Evolutionary conservation across 176 grass and related monocot genomes (phyloP).

Genomic region (Carex myosuroides): DNA sequence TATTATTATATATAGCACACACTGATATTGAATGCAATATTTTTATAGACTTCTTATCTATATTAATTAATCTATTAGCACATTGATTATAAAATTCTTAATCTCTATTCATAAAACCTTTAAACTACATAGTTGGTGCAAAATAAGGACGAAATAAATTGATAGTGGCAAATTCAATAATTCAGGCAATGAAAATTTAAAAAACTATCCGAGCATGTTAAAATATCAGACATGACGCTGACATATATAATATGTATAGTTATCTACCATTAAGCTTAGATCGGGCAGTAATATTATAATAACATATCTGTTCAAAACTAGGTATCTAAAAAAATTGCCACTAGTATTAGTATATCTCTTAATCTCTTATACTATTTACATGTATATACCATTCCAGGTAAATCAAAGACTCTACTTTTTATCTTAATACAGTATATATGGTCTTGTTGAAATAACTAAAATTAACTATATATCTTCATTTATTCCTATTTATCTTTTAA

Average conservation of each 20-base stretch:
- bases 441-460: neutral
- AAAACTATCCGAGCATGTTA: neutral
- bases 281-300: neutral
- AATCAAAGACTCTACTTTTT: neutral
- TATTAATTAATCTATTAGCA: neutral
- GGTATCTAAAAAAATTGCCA: neutral
- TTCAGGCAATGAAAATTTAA: neutral
- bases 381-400: neutral
- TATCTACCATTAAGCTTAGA: neutral
- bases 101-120: neutral
- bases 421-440: neutral
- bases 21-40: neutral
- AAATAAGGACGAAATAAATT: neutral
- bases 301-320: slow-evolving; percentile 12
- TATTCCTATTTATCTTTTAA: neutral
- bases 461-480: neutral
- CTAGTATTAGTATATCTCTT: neutral
- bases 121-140: neutral
- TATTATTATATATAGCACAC: too few species aligned
- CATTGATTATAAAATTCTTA: neutral
- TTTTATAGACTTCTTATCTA: slow-evolving; percentile 8
- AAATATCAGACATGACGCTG: neutral
- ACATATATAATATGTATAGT: neutral
- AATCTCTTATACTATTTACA: neutral
- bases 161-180: slow-evolving; percentile 10